Conservation (phyloP, 345 rosid genomes). For the Populus ilicifolia region DNA sequence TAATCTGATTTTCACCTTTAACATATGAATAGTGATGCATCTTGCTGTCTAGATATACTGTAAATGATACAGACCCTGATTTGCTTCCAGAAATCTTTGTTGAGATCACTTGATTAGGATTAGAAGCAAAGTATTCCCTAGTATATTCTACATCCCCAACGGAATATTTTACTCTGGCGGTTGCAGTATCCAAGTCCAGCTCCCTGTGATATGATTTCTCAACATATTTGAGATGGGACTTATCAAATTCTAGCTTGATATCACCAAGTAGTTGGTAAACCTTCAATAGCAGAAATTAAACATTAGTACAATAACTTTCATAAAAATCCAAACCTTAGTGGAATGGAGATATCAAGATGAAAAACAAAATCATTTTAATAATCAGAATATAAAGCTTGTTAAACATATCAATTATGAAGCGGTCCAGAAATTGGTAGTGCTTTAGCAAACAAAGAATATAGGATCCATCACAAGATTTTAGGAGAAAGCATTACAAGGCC, state of each 20-base stretch:
- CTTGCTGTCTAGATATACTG: constrained; percentile 55
- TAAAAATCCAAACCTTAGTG: neutral
- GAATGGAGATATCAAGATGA: neutral
- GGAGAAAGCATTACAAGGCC: neutral
- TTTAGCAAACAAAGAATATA: neutral
- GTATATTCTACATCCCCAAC: constrained; percentile 55
- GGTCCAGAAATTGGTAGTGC: neutral
- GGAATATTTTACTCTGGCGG: constrained; percentile 57
- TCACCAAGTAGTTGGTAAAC: constrained; percentile 87
- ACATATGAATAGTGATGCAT: constrained; percentile 50
- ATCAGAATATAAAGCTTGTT: neutral
- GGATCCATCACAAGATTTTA: neutral
- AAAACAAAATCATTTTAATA: neutral
- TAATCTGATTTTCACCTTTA: constrained; percentile 47
- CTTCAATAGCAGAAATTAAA: constrained; percentile 36
- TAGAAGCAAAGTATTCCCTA: constrained; percentile 71
- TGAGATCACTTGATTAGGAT: constrained; percentile 65
- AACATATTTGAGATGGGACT: constrained; percentile 57
- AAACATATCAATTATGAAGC: neutral
- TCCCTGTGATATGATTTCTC: constrained; percentile 72
- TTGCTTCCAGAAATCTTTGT: constrained; percentile 61
- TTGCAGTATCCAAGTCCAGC: constrained; percentile 82
- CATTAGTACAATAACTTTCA: neutral
- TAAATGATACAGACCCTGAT: constrained; percentile 64
- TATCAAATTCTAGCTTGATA: constrained; percentile 68